Percentiles rank a stretch among this genome's conserved stretches.
Evolutionary conservation across 1,139 yeast species (phyloP).

Genomic region (Nakaseomyces delphensis): DNA sequence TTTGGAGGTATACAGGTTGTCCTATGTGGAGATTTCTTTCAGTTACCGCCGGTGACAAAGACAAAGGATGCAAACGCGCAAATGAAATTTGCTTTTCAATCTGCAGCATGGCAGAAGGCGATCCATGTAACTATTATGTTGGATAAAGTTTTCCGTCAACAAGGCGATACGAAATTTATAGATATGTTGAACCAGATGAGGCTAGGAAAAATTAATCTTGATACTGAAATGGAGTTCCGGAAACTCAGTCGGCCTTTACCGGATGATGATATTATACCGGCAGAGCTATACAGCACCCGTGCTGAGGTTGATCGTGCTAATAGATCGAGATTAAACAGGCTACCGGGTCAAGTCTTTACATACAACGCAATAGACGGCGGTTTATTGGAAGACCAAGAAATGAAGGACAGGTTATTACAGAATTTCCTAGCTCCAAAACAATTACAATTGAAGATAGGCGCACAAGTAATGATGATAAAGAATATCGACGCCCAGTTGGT

Average conservation of each 20-base stretch:
- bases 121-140: conserved; percentile 61
- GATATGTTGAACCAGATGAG: conserved; percentile 85
- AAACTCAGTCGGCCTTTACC: conserved; percentile 48
- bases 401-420: conserved; percentile 40
- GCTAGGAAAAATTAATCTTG: conserved; percentile 52
- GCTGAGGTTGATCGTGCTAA: conserved; percentile 80
- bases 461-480: conserved; percentile 95
- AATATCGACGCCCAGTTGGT: conserved; percentile 81
- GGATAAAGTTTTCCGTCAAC: conserved; percentile 82
- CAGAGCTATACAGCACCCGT: conserved; percentile 79
- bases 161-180: conserved; percentile 69
- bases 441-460: conserved; percentile 62
- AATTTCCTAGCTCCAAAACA: conserved; percentile 64
- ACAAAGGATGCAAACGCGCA: conserved; percentile 30
- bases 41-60: conserved; percentile 71
- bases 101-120: conserved; percentile 59
- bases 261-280: conserved; percentile 64
- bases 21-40: conserved; percentile 85
- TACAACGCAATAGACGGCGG: conserved; percentile 64
- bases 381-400: conserved; percentile 37
- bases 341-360: conserved; percentile 42
- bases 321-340: conserved; percentile 39
- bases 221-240: conserved; percentile 48
- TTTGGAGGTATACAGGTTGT: conserved; percentile 88
- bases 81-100: conserved; percentile 65